Evolutionary conservation across 202 grass and related monocot genomes (phyloP), one percentile per base, ranked within the genome.

Genomic region (Setaria italica): DNA sequence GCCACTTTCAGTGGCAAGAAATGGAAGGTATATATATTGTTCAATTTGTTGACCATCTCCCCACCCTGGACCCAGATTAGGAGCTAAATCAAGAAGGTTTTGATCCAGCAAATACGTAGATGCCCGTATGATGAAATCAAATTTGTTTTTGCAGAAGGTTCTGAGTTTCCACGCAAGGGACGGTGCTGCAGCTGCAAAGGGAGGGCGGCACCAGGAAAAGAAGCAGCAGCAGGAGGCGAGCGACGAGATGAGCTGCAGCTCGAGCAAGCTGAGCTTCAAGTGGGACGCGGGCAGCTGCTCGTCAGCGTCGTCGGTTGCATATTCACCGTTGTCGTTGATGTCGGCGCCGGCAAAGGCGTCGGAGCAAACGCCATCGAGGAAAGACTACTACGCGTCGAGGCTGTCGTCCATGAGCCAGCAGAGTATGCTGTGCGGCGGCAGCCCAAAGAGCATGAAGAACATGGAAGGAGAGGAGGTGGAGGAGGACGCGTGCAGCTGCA

Each of bases 211-310:
- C 1, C 73, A 48, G 48, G 12, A 74, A 65, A 47, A 73, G 48
- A 35, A 74, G 72, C 49, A 74, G 32, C 16, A 66, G 33, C 5
- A 74, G 29, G 2, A 55, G 47, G 35, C 37, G 29, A 34, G 77
- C 5, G 89, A 98, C 3, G 89, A 74, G 45, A 35, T 41, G 72
- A 90, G 88, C 42, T 87, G 84, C 37, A 89, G 53, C 43, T 84
- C 87, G 17, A 89, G 92, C 62, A 95, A 95, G 84, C 85, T 90
- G 56, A 93, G 92, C 84, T 92, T 93, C 85, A 92, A 88, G 74
- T 94, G 91, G 91, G 95, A 98, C 70, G 91, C 73, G 11, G 87
- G 89, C 30, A 95, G 93, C 85, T 98, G 89, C 88, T 92, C 95
- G 8, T 92, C 92, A 0, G 80, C 90, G 3, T 85, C 85, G 17